Evolutionary conservation across 2,329 filamentous ascomycete genomes (phyloP), one percentile per base, ranked within the genome.

Genomic region (Apiospora arundinis): DNA sequence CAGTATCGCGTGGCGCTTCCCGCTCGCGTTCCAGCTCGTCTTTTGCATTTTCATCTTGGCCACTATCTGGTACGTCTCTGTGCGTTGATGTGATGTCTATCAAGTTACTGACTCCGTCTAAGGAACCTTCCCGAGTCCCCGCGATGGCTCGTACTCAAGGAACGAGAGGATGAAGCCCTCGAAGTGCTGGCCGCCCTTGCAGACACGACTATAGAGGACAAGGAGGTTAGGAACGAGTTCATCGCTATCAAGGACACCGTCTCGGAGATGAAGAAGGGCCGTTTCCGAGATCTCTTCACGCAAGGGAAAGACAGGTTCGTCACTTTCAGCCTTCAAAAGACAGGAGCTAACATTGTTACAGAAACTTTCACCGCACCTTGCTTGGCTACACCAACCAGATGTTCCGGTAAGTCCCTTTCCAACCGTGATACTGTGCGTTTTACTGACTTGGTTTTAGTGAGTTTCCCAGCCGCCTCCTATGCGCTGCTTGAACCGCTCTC

Each of bases 241-340:
- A 69, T 76, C 4, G 82, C 82, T 49, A 87, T 87, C 74, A 88
- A 89, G 75, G 88, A 91, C 69, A 89, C 92, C 0, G 91, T 93
- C n/a, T 81, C 90, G n/a, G 92, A 95, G 77, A 83, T 85, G 77
- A 82, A 84, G 71, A 85, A 87, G 80, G 81, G 86, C 37, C 83
- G 81, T 37, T 90, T 90, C 80, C 78, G 79, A 7, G 89, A 90
- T 73, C 84, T 90, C 71, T 90, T 90, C 79, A 89, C 86, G 73
- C 88, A 88, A 84, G 84, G 82, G 72, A 85, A 88, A 73, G 83
- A 89, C 76, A 84, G 87, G 78, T 79, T 75, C 42, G 77, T 52
- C 2, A 3, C 23, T 4, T 37, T 8, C 32, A 12, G 8, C 8
- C 5, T 40, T 2, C 18, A 40, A 9, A 63, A 28, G 28, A 11